Evolutionary conservation across 148 eudicot species (phyloP), one percentile per base, ranked within the genome.

Genomic region (Agrostemma githago): DNA sequence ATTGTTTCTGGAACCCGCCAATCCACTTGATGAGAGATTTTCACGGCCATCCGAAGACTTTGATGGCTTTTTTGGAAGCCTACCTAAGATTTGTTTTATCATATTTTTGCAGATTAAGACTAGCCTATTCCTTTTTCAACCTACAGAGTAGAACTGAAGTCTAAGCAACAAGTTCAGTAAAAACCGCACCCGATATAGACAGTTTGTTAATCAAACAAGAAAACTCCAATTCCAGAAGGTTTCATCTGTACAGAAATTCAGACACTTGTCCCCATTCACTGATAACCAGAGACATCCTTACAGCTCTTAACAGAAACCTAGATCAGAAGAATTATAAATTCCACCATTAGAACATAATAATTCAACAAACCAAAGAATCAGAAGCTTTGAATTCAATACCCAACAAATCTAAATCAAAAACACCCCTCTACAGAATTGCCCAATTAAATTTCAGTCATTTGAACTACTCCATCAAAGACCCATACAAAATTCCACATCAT

Each of bases 11-110:
- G 87, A 80, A 81, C 81, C 77, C 53, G 83, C 51, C 51, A 86
- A 71, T 79, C 82, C 82, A 83, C 79, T 83, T 7, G 88, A 83
- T 40, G 88, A 82, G 62, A 79, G 79, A 70, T 74, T 81, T 78
- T 90, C 92, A 5, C 89, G 93, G 62, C 77, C 77, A 39, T 92
- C 97, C 40, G 76, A 79, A 51, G 87, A 80, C 88, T 90, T 92
- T 62, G 88, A 84, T 46, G 89, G 88, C 91, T 92, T 92, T 80
- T 84, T 74, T 2, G 97, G 97, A 62, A 90, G 89, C 92, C 84
- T 86, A 78, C 88, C 92, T 38, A 92, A 85, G 76, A 92, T 86
- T 67, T 92, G 88, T 72, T 85, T 92, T 43, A 92, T 82, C 97
- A 92, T 92, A 76, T 68, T 84, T 86, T 79, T 34, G 41, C 53